Evolutionary conservation across 2,329 filamentous ascomycete genomes (phyloP).

Genomic region (Verticillium klebahnii): DNA sequence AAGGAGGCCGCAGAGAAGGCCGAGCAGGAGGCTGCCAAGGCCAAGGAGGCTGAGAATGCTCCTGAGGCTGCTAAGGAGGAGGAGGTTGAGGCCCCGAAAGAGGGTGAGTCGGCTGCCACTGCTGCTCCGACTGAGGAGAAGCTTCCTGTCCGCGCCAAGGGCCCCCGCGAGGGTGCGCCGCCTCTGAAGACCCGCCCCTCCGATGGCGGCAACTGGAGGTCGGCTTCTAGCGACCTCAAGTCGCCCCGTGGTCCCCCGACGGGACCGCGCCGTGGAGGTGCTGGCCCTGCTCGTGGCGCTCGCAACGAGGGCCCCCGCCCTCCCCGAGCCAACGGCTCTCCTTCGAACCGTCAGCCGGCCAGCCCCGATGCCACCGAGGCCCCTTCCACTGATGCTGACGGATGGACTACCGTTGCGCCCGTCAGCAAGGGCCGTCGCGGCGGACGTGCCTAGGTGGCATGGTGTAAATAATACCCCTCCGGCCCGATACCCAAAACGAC

Average conservation of each 20-base stretch:
- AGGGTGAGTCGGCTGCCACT: constrained; percentile 16
- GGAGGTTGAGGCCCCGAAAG: constrained; percentile 22
- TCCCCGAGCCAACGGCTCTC: constrained; percentile 44
- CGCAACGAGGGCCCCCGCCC: constrained; percentile 40
- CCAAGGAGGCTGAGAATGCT: constrained; percentile 23
- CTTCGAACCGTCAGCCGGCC: constrained; percentile 30
- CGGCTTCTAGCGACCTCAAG: constrained; percentile 42
- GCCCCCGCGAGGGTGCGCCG: constrained; percentile 34
- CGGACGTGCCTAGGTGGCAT: neutral
- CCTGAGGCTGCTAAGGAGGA: constrained; percentile 22
- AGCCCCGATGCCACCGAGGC: constrained; percentile 27
- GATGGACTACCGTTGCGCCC: constrained; percentile 55
- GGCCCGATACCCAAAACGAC: neutral
- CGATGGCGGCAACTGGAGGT: constrained; percentile 59
- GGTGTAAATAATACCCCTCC: constrained; percentile 1
- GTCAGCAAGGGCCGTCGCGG: constrained; percentile 3
- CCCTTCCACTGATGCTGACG: constrained; percentile 50
- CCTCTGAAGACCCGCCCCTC: constrained; percentile 49
- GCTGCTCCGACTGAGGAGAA: constrained; percentile 43
- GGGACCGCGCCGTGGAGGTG: constrained; percentile 35
- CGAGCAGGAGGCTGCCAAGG: constrained; percentile 17
- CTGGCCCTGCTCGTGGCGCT: constrained; percentile 34
- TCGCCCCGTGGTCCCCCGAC: constrained; percentile 40
- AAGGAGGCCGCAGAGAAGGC: constrained; percentile 52
- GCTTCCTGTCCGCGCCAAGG: constrained; percentile 30